Evolutionary conservation across 192 early-diverging fungal species (phyloP).

Genomic region (Coemansia sp.): DNA sequence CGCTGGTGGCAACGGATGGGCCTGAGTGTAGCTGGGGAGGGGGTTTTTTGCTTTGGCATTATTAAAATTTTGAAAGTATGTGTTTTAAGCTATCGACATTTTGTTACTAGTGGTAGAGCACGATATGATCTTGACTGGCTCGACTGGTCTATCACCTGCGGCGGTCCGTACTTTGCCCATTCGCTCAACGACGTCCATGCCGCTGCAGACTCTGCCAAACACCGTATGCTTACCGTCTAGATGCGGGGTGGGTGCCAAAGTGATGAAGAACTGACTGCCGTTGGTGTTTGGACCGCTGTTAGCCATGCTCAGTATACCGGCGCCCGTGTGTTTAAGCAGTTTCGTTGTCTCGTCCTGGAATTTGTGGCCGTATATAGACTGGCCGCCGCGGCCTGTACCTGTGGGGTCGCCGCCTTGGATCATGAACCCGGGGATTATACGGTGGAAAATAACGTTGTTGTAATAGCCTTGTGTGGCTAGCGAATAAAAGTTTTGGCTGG

Average conservation of each 20-base stretch:
- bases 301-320: constrained; percentile 94
- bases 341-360: constrained; percentile 74
- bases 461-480: constrained; percentile 82
- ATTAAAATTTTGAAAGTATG: not conserved
- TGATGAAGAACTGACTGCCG: constrained; percentile 75
- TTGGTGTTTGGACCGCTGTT: constrained; percentile 94
- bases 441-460: constrained; percentile 78
- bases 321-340: constrained; percentile 73
- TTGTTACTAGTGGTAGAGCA: not conserved
- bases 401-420: constrained; percentile 98
- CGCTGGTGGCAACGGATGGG: not conserved
- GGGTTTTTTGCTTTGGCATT: not conserved
- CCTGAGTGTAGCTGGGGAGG: not conserved
- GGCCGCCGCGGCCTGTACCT: constrained; percentile 89
- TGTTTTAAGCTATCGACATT: not conserved
- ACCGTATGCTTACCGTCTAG: constrained; percentile 88
- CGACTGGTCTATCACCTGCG: constrained; percentile 60
- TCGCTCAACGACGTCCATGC: constrained; percentile 73
- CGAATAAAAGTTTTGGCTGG: constrained; percentile 89
- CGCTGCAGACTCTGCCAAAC: constrained; percentile 86
- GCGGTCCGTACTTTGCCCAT: constrained; percentile 76
- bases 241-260: constrained; percentile 70
- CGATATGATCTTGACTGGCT: constrained; percentile 21
- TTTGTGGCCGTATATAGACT: constrained; percentile 65
- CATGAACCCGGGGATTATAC: constrained; percentile 90